Base-by-base conservation (phyloP, 2,329 filamentous ascomycete species). In the Alternaria sp. region DNA sequence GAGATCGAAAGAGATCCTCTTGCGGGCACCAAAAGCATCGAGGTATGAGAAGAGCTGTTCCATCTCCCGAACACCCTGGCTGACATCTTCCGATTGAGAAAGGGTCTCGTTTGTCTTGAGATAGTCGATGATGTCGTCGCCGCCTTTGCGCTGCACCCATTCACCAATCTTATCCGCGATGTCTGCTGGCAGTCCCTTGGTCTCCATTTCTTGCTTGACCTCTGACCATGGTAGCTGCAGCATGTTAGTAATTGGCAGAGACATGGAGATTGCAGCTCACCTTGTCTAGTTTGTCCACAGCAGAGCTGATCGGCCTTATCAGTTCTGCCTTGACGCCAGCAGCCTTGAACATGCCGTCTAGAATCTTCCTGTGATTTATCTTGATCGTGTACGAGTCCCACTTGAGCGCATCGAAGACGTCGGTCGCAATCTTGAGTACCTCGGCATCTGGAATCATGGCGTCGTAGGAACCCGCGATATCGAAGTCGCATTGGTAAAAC, bases 401-500 rank as follows among this genome's bases (percentile, higher is more conserved):
- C 19, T 90, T 91, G 23, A 97, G 84, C 51, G 87, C 88, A 70
- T 95, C 88, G 74, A 97, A 97, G 44, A 97, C 91, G 78, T 97
- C 93, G 72, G 88, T 89, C 53, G 92, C 88, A 69, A 97, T 93
- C 61, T 91, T 87, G 72, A 98, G 83, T 62, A 97, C 91, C 82
- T 97, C 94, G 40, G 93, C 92, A 76, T 97, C 95, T 60, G 94
- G 93, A 25, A 97, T 87, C 93, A 97, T 97, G 57, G 92, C 82
- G 78, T 97, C 95, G 83, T 93, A 96, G 45, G 83, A 85, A 65
- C 94, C 74, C 12, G 94, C 94, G 81, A 97, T 95, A 78, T 97
- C 94, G 77, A 97, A 96, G 82, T 98, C 95, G 83, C 94, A 97
- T 81, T 97, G 94, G 83, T 96, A 97, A 81, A 97, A 97, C 82